Conservation (phyloP, 345 rosid genomes). For the Syzygium aqueum region DNA sequence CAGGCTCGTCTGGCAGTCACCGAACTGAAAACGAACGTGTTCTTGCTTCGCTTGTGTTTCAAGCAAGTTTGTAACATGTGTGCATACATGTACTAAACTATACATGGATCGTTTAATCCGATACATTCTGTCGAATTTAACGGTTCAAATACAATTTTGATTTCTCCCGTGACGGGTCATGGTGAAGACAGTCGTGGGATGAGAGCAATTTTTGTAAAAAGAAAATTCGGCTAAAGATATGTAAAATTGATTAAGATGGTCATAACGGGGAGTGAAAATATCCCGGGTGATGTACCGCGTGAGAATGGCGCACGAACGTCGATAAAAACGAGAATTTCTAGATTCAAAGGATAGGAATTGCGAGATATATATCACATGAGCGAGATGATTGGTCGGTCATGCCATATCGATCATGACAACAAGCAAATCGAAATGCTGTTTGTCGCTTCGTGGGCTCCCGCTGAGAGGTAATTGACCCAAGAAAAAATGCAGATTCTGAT, state of each 20-base stretch:
- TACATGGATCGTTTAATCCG: neutral
- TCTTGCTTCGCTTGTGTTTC: neutral
- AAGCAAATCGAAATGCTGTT: neutral
- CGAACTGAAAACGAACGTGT: neutral
- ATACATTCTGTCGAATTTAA: neutral
- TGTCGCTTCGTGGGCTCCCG: neutral
- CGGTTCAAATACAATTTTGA: neutral
- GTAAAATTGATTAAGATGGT: neutral
- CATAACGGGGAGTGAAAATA: too few relatives aligned
- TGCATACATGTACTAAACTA: neutral
- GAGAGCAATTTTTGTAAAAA: neutral
- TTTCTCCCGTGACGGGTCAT: neutral
- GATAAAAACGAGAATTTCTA: neutral
- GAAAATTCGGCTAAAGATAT: neutral
- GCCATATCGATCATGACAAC: fast-evolving
- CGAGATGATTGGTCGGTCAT: fast-evolving
- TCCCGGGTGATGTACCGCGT: neutral
- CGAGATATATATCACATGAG: fast-evolving
- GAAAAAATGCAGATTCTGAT: too few relatives aligned
- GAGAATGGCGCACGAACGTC: neutral
- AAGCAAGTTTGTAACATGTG: neutral
- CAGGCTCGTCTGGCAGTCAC: neutral
- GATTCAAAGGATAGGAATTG: neutral
- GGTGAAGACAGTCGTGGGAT: neutral
- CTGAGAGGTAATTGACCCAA: too few relatives aligned